A percentile compares a stretch with the other conserved stretches of the same genome.
phyloP scores from a whole-genome alignment of 2,329 filamentous ascomycete genomes.

The Trichocomaceae sp. region DNA sequence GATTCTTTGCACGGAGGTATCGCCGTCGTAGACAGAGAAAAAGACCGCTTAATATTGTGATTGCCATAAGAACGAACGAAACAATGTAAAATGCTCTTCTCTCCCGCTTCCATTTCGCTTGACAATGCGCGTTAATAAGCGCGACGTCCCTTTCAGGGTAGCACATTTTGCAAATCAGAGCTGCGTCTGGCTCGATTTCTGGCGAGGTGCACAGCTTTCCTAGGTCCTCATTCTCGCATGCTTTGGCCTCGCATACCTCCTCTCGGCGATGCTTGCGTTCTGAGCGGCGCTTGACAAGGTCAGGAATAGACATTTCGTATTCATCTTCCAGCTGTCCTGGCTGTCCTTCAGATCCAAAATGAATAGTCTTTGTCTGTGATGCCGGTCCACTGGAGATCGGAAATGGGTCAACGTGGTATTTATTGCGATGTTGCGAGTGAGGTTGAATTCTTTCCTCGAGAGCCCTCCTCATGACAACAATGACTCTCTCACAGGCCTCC shows the following conservation, averaged over 20 bases:
- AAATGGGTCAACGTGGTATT: neutral
- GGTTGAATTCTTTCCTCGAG: neutral
- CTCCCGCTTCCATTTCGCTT: conserved; percentile 13
- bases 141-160: conserved; percentile 13
- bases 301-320: neutral
- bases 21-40: conserved; percentile 12
- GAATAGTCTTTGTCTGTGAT: neutral
- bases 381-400: no score
- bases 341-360: neutral
- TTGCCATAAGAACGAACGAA: conserved; percentile 11
- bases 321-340: neutral
- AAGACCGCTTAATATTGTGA: conserved; percentile 10
- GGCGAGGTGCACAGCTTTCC: conserved; percentile 9
- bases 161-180: conserved; percentile 15
- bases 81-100: conserved; percentile 15
- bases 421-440: no score
- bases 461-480: neutral
- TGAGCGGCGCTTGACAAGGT: neutral
- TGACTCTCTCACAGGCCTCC: conserved; percentile 5
- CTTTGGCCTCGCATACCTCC: conserved; percentile 12
- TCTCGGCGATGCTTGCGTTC: conserved; percentile 3
- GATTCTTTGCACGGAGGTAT: conserved; percentile 7
- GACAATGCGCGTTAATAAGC: conserved; percentile 15
- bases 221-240: conserved; percentile 11
- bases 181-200: conserved; percentile 3